Evolutionary conservation across 352 stramenopile species (phyloP).

Genomic region (Phytophthora foliorum): DNA sequence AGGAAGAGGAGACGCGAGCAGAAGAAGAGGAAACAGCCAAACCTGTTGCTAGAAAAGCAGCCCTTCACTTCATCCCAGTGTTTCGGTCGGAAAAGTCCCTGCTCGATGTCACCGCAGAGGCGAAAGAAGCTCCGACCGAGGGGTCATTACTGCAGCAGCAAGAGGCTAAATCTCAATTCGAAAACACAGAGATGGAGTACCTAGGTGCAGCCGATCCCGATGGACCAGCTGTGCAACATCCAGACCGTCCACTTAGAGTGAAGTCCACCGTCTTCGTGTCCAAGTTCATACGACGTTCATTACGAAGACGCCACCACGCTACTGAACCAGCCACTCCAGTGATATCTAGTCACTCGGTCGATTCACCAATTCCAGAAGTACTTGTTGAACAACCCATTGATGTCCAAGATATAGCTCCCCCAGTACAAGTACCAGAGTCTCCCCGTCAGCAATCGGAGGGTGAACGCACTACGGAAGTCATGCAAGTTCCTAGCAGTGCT

Average conservation of each 20-base stretch:
- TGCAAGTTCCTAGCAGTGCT: background rate
- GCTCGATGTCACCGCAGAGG: constrained; percentile 2
- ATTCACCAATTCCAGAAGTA: constrained; percentile 12
- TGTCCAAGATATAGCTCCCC: background rate
- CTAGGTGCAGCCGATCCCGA: too few relatives aligned
- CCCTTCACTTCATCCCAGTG: constrained; percentile 19
- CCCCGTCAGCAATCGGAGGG: constrained; percentile 29
- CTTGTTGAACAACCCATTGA: constrained; percentile 8
- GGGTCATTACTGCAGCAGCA: background rate
- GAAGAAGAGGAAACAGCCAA: constrained; percentile 4
- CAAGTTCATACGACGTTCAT: constrained; percentile 25
- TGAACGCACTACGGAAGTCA: constrained; percentile 32
- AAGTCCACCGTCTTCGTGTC: constrained; percentile 14
- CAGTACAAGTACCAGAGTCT: background rate
- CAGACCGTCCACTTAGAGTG: background rate
- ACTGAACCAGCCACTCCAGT: constrained; percentile 4
- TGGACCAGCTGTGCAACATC: background rate
- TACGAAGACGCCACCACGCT: constrained; percentile 10
- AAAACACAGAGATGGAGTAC: background rate
- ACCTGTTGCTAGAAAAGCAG: constrained; percentile 13
- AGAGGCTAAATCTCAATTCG: background rate
- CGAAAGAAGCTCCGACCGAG: background rate
- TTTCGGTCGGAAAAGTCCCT: constrained; percentile 10
- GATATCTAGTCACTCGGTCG: background rate
- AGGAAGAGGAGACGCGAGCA: constrained; percentile 1